Evolutionary conservation across 2,329 filamentous ascomycete genomes (phyloP).

Genomic region (Decorospora gaudefroyi): DNA sequence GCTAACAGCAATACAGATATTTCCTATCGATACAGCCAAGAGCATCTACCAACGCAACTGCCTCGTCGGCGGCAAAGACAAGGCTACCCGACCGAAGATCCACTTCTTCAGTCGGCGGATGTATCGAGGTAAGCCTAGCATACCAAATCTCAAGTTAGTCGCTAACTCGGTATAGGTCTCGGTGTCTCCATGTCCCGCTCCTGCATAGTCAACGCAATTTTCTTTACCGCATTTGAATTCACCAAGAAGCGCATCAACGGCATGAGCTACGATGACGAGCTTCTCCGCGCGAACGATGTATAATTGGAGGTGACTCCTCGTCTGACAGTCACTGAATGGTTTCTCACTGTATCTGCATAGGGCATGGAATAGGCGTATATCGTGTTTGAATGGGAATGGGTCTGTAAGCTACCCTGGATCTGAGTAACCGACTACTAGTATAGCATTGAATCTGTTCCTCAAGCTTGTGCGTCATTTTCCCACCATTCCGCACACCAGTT

Average conservation of each 20-base stretch:
- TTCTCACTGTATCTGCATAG: slow-evolving; percentile 26
- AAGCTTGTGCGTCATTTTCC: background rate
- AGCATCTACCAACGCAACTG: slow-evolving; percentile 84
- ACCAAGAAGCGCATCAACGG: slow-evolving; percentile 65
- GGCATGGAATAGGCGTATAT: slow-evolving; percentile 28
- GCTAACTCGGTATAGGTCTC: slow-evolving; percentile 52
- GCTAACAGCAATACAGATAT: slow-evolving; percentile 49
- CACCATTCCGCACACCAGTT: no score
- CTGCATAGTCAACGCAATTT: slow-evolving; percentile 82
- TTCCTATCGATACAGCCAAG: slow-evolving; percentile 77
- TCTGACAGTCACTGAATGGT: background rate
- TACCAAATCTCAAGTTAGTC: background rate
- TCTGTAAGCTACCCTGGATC: slow-evolving; percentile 18
- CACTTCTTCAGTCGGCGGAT: slow-evolving; percentile 76
- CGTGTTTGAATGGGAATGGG: slow-evolving; percentile 6
- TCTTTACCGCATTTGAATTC: slow-evolving; percentile 87
- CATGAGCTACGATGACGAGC: slow-evolving; percentile 46
- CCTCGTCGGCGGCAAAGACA: slow-evolving; percentile 67
- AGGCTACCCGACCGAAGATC: slow-evolving; percentile 65
- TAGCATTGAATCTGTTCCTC: slow-evolving; percentile 19
- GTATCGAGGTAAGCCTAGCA: slow-evolving; percentile 67
- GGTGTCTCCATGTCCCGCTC: slow-evolving; percentile 83
- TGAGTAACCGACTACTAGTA: slow-evolving; percentile 15
- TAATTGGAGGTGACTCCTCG: slow-evolving; percentile 14
- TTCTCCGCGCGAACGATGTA: slow-evolving; percentile 35